A percentile compares a stretch with the other conserved stretches of the same genome.
Conservation (phyloP, 495 filamentous ascomycete genomes). For the Lasiosphaeris hirsuta region DNA sequence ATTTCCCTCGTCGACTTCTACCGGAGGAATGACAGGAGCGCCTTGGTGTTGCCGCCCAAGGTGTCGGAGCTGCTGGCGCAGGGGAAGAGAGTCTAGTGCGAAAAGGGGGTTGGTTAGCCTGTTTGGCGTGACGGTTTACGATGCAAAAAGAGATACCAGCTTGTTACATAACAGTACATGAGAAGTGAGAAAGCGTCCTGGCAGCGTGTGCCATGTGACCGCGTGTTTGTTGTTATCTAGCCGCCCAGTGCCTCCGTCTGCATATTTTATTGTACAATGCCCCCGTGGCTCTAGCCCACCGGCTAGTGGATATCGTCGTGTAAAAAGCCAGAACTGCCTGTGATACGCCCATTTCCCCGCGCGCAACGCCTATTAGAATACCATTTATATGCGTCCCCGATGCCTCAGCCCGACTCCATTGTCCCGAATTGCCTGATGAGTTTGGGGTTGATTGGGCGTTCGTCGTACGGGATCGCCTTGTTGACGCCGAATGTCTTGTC, state of each 20-base stretch:
- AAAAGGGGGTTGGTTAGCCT: neutral
- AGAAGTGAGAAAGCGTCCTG: neutral
- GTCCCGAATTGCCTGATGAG: too few relatives aligned
- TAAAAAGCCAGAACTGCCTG: neutral
- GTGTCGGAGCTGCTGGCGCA: constrained; percentile 58
- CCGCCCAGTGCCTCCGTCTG: neutral
- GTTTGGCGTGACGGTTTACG: neutral
- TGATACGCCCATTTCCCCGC: neutral
- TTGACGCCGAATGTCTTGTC: neutral
- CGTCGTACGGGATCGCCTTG: neutral
- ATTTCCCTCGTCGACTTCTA: constrained; percentile 84
- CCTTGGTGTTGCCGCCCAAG: constrained; percentile 86
- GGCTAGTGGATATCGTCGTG: neutral
- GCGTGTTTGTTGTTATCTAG: neutral
- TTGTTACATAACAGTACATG: neutral
- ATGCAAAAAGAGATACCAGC: neutral
- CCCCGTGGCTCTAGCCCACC: neutral
- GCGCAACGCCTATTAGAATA: too few relatives aligned
- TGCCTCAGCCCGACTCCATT: too few relatives aligned
- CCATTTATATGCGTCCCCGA: neutral
- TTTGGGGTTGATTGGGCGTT: neutral
- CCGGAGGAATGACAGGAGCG: constrained; percentile 79
- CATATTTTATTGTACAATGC: neutral
- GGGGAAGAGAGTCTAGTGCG: constrained; percentile 48
- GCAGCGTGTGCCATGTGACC: neutral